phyloP scores from a whole-genome alignment of 352 stramenopile species.

The Phytophthora quininea region DNA sequence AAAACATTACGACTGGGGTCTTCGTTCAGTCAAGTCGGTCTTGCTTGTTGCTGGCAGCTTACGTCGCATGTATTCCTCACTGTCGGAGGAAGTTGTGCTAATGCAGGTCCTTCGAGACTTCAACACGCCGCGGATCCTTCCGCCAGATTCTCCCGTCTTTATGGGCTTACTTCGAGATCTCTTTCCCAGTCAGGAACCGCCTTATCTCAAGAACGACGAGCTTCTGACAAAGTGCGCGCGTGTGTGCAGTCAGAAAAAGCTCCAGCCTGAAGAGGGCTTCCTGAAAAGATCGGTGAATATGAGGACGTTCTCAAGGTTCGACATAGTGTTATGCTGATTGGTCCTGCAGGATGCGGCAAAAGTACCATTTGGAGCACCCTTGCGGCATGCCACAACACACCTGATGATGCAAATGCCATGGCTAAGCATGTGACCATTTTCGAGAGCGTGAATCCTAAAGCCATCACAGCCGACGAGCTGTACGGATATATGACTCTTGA shows the following conservation, averaged over 20 bases:
- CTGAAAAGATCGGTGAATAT: conserved; percentile 96
- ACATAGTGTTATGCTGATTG: conserved; percentile 97
- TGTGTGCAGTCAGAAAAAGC: conserved; percentile 66
- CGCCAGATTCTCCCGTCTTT: conserved; percentile 89
- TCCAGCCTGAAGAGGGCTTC: conserved; percentile 95
- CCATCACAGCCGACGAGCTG: conserved; percentile 90
- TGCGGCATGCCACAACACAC: conserved; percentile 73
- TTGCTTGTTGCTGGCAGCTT: conserved; percentile 84
- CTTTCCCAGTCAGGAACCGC: conserved; percentile 74
- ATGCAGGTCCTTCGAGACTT: conserved; percentile 88
- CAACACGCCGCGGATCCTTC: conserved; percentile 89
- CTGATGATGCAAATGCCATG: conserved; percentile 62
- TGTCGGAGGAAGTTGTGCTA: conserved; percentile 87
- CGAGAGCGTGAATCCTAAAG: conserved; percentile 89
- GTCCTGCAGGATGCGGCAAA: conserved; percentile 94
- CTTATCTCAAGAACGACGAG: conserved; percentile 44
- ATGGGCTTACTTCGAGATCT: conserved; percentile 85
- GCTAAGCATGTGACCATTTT: conserved; percentile 92
- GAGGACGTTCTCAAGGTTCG: conserved; percentile 95
- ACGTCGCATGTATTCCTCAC: conserved; percentile 77
- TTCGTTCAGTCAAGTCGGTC: conserved; percentile 88
- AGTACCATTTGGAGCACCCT: conserved; percentile 96
- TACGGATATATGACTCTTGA: conserved; percentile 93
- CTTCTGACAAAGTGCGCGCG: conserved; percentile 51
- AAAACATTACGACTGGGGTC: conserved; percentile 92